Percentiles rank a stretch among this genome's conserved stretches.
Evolutionary conservation across 208 protist species (phyloP).

Genomic region (Strigomonas culicis): DNA sequence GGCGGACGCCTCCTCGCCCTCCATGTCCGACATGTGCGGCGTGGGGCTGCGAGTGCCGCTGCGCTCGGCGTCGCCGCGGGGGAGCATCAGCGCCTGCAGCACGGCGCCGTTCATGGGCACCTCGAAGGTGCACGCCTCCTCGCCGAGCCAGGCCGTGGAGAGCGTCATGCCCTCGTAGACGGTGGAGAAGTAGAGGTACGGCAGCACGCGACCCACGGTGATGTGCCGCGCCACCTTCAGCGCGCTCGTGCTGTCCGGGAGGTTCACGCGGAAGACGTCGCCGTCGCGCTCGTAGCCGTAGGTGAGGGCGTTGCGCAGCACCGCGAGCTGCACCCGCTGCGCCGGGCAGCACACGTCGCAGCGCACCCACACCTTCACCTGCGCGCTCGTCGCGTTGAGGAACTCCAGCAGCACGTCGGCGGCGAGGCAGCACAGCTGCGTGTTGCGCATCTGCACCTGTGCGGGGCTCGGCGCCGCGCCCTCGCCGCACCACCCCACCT

Average conservation of each 20-base stretch:
- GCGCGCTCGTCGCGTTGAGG: constrained; percentile 14
- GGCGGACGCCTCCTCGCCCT: background rate
- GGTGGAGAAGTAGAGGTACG: constrained; percentile 52
- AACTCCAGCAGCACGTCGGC: constrained; percentile 38
- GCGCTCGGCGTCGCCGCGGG: background rate
- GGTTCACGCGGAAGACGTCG: background rate
- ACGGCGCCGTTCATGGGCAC: constrained; percentile 36
- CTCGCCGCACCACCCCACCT: background rate
- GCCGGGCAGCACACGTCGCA: constrained; percentile 49
- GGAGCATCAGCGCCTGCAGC: background rate
- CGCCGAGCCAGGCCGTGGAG: constrained; percentile 78
- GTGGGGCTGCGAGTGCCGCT: background rate
- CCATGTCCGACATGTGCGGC: background rate
- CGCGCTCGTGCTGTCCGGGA: background rate
- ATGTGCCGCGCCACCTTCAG: constrained; percentile 10
- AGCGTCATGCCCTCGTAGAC: constrained; percentile 25
- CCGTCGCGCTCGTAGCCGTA: background rate
- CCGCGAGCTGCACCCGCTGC: constrained; percentile 51
- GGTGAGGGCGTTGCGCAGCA: constrained; percentile 18
- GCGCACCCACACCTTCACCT: constrained; percentile 65
- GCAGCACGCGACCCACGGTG: constrained; percentile 19
- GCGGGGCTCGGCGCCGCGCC: background rate
- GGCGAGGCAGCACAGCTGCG: constrained; percentile 23
- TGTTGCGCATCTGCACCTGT: constrained; percentile 25
- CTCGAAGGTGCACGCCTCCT: constrained; percentile 69